These are phyloP conservation scores for Gaultheria prostrata DNA, from an alignment of 148 eudicot species.

Conservation along the genomic window DNA sequence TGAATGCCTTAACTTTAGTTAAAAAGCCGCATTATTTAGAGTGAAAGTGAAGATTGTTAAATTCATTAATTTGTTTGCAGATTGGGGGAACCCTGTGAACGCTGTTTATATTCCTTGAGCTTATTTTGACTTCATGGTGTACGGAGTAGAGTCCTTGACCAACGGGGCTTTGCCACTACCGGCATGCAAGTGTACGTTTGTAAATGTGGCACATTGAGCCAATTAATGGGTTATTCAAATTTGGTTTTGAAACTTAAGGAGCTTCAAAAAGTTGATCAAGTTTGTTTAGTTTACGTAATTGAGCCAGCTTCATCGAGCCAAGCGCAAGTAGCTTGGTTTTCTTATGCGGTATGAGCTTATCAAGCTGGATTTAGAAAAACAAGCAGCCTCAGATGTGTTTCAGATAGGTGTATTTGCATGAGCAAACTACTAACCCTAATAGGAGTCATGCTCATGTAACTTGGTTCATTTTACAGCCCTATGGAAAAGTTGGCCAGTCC, in stretches of 20 bases:
- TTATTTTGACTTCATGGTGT: not conserved
- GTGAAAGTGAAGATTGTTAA: not conserved
- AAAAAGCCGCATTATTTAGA: not conserved
- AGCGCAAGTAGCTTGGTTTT: constrained; percentile 6
- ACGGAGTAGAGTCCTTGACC: not conserved
- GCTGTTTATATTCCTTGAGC: not conserved
- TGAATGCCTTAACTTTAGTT: not conserved
- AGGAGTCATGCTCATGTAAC: not conserved
- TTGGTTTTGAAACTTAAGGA: not conserved
- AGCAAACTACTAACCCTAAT: not conserved
- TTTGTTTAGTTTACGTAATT: too few species aligned
- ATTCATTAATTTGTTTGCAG: not conserved
- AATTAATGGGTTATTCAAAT: not conserved
- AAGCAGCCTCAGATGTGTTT: not conserved
- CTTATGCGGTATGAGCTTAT: not conserved
- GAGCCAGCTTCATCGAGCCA: not conserved
- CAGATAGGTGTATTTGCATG: not conserved
- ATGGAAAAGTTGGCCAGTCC: not conserved
- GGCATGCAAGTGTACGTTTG: not conserved
- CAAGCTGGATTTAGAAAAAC: not conserved
- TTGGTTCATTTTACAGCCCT: not conserved
- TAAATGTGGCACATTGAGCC: not conserved
- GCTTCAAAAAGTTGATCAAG: too few species aligned
- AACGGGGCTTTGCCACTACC: not conserved
- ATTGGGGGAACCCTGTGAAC: not conserved